These are phyloP conservation scores for Astragalus membranaceus DNA, from an alignment of 306 rosid genomes.

Conservation along the genomic window DNA sequence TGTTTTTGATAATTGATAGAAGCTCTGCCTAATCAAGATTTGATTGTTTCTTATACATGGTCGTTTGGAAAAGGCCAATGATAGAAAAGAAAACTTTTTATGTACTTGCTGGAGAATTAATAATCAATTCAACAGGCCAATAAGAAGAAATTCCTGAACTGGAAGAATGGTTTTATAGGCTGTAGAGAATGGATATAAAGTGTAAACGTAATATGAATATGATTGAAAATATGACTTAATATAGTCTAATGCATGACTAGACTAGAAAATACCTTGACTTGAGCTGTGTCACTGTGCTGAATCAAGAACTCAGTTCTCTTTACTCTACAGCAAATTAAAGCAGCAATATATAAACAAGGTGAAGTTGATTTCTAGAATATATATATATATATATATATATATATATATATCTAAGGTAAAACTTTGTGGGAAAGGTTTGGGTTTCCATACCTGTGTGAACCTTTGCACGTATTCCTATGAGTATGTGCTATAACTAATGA, in stretches of 20 bases:
- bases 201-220: neutral
- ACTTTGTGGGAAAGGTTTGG: slow-evolving; percentile 41
- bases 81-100: neutral
- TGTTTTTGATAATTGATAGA: neutral
- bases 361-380: slow-evolving; percentile 10
- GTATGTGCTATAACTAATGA: neutral
- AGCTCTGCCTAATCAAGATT: slow-evolving; percentile 2
- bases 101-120: too few species aligned
- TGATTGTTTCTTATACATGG: neutral
- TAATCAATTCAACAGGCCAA: neutral
- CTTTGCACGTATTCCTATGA: slow-evolving; percentile 26
- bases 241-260: neutral
- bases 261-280: slow-evolving; percentile 22
- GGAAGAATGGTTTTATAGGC: neutral
- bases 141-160: neutral
- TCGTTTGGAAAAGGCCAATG: too few species aligned
- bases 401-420: neutral
- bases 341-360: neutral
- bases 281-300: slow-evolving; percentile 15
- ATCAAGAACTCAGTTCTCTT: slow-evolving; percentile 1
- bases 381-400: neutral
- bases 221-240: neutral
- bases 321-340: neutral
- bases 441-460: slow-evolving; percentile 53
- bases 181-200: neutral